Evolutionary conservation across 768 basidiomycete species (phyloP).

Genomic region (Trametes cinnabarina): DNA sequence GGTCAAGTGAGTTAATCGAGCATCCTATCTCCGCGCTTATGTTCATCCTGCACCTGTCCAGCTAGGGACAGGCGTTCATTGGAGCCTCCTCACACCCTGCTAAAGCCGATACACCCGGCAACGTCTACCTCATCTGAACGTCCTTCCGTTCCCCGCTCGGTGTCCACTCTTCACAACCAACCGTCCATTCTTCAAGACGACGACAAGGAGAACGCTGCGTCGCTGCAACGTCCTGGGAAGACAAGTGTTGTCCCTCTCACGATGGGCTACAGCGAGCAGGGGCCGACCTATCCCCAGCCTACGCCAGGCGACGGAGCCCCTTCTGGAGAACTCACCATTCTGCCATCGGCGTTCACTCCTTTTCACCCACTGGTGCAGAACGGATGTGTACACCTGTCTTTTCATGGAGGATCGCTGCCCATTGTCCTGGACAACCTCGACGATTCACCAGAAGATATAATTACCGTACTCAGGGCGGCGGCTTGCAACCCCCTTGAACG

Average conservation of each 20-base stretch:
- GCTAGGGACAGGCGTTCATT: too few species aligned
- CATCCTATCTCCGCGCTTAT: too few species aligned
- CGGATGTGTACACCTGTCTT: background rate
- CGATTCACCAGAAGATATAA: slow-evolving; percentile 38
- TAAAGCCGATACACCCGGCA: too few species aligned
- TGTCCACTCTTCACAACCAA: too few species aligned
- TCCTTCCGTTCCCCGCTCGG: too few species aligned
- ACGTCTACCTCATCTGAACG: too few species aligned
- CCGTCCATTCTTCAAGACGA: too few species aligned
- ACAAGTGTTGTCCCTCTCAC: background rate
- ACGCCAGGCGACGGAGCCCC: background rate
- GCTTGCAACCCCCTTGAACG: slow-evolving; percentile 37
- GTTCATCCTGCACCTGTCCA: too few species aligned
- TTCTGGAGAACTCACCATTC: too few species aligned
- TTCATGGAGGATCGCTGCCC: slow-evolving; percentile 23
- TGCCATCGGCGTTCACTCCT: background rate
- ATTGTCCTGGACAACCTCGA: slow-evolving; percentile 15
- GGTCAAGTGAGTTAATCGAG: background rate
- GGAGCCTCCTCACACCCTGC: too few species aligned
- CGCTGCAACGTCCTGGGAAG: background rate
- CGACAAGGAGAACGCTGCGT: background rate
- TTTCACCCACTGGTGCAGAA: background rate
- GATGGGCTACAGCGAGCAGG: background rate
- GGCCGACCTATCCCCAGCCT: background rate
- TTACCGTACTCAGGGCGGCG: slow-evolving; percentile 44